A percentile compares a stretch with the other conserved stretches of the same genome.
Conservation (phyloP, 1,284 basidiomycete genomes). For the Cystobasidiaceae sp. region DNA sequence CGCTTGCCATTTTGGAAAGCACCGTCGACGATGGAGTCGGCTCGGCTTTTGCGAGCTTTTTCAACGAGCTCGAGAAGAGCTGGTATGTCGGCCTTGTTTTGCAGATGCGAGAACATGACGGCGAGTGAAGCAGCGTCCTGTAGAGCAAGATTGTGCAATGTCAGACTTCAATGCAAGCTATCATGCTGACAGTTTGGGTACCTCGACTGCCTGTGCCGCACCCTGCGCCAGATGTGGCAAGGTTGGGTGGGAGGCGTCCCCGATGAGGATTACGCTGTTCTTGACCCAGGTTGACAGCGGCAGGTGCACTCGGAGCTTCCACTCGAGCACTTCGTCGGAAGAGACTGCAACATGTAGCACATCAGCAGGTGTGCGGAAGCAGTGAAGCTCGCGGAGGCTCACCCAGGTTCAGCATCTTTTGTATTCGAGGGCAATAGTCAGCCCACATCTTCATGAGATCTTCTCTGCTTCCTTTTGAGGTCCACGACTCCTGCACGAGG, state of each 20-base stretch:
- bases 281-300: slow-evolving; percentile 47
- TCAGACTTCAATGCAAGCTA: slow-evolving; percentile 10
- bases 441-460: slow-evolving; percentile 47
- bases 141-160: not conserved
- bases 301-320: slow-evolving; percentile 47
- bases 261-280: slow-evolving; percentile 41
- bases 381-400: not conserved
- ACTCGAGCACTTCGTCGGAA: slow-evolving; percentile 47
- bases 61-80: slow-evolving; percentile 45
- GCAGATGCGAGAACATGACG: slow-evolving; percentile 45
- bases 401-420: slow-evolving; percentile 45
- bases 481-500: slow-evolving; percentile 45
- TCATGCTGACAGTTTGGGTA: not conserved
- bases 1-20: slow-evolving; percentile 48
- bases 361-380: no score
- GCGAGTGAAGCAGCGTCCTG: slow-evolving; percentile 45
- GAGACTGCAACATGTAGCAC: no score
- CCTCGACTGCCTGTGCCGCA: slow-evolving; percentile 46
- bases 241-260: slow-evolving; percentile 46
- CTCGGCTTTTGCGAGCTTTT: slow-evolving; percentile 46
- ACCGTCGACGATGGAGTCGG: slow-evolving; percentile 47
- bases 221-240: slow-evolving; percentile 44
- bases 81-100: slow-evolving; percentile 44
- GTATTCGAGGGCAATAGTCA: slow-evolving; percentile 46
- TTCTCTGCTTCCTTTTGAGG: slow-evolving; percentile 44